These are phyloP conservation scores for Pseudozyma sp. DNA, from an alignment of 1,284 basidiomycete genomes.

Conservation along the genomic window DNA sequence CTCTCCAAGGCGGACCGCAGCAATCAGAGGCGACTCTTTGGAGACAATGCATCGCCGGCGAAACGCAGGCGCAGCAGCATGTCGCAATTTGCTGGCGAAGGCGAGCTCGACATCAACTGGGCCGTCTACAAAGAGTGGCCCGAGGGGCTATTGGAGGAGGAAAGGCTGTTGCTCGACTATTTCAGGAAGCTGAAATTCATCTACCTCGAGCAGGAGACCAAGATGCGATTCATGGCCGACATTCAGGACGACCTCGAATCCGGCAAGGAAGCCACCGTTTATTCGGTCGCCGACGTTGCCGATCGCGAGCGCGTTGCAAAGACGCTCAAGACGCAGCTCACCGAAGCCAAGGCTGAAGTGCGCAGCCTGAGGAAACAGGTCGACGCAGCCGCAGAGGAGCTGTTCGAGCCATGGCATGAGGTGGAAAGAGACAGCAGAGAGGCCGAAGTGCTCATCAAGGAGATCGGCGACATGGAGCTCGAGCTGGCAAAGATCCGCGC, in stretches of 20 bases:
- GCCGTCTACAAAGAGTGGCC: slow-evolving; percentile 59
- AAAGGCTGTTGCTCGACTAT: slow-evolving; percentile 58
- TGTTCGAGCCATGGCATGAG: slow-evolving; percentile 51
- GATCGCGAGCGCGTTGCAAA: slow-evolving; percentile 55
- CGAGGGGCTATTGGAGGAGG: slow-evolving; percentile 56
- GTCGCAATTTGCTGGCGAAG: slow-evolving; percentile 41
- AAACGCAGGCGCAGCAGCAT: slow-evolving; percentile 51
- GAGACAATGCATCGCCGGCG: slow-evolving; percentile 38
- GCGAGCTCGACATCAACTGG: slow-evolving; percentile 61
- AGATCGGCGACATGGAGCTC: slow-evolving; percentile 62
- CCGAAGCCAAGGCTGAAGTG: slow-evolving; percentile 57
- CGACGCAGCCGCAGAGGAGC: slow-evolving; percentile 48
- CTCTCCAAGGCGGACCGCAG: slow-evolving; percentile 46
- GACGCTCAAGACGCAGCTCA: slow-evolving; percentile 59
- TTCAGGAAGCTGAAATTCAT: slow-evolving; percentile 66
- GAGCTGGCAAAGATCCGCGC: slow-evolving; percentile 60
- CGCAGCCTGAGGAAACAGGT: slow-evolving; percentile 51
- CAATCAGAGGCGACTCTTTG: slow-evolving; percentile 37
- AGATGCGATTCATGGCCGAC: slow-evolving; percentile 63
- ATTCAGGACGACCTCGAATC: slow-evolving; percentile 62
- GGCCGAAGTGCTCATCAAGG: slow-evolving; percentile 50
- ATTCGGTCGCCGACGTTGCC: slow-evolving; percentile 57
- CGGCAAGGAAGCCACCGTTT: slow-evolving; percentile 60
- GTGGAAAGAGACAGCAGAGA: slow-evolving; percentile 46
- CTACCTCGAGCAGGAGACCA: slow-evolving; percentile 64